These are phyloP conservation scores for Podospora conica DNA, from an alignment of 495 filamentous ascomycete species.

Conservation along the genomic window DNA sequence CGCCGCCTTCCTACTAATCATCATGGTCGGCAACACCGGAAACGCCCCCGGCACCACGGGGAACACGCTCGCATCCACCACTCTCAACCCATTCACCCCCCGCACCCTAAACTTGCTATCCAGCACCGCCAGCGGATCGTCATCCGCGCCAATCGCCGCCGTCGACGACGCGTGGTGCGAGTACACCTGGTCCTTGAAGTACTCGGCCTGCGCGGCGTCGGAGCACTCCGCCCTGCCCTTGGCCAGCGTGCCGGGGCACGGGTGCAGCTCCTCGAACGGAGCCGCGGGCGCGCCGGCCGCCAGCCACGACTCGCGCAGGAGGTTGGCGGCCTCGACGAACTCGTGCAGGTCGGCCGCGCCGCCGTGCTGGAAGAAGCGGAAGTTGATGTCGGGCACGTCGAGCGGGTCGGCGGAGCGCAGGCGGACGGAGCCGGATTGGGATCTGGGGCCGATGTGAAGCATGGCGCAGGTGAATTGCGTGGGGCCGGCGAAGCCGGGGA, in stretches of 20 bases:
- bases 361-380: constrained; percentile 47
- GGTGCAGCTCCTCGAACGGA: constrained; percentile 39
- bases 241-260: constrained; percentile 27
- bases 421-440: constrained; percentile 46
- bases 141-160: constrained; percentile 43
- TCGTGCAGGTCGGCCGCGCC: constrained; percentile 42
- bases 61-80: constrained; percentile 52
- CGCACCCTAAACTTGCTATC: constrained; percentile 47
- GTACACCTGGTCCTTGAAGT: constrained; percentile 44
- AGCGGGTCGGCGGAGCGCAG: constrained; percentile 46
- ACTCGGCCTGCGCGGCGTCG: constrained; percentile 35
- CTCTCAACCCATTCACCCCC: constrained; percentile 42
- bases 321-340: constrained; percentile 44
- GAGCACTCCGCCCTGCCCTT: constrained; percentile 27
- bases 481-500: constrained; percentile 37
- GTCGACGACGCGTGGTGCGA: constrained; percentile 47
- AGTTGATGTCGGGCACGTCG: constrained; percentile 50
- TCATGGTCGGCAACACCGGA: constrained; percentile 54
- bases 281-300: constrained; percentile 27
- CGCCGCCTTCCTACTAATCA: constrained; percentile 58
- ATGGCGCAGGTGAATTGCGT: constrained; percentile 39
- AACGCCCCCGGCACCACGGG: constrained; percentile 54
- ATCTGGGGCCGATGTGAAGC: constrained; percentile 45
- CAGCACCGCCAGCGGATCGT: constrained; percentile 44
- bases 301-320: constrained; percentile 39